phyloP scores from a whole-genome alignment of 1,139 yeast species.

The Nadsonia commutata region DNA sequence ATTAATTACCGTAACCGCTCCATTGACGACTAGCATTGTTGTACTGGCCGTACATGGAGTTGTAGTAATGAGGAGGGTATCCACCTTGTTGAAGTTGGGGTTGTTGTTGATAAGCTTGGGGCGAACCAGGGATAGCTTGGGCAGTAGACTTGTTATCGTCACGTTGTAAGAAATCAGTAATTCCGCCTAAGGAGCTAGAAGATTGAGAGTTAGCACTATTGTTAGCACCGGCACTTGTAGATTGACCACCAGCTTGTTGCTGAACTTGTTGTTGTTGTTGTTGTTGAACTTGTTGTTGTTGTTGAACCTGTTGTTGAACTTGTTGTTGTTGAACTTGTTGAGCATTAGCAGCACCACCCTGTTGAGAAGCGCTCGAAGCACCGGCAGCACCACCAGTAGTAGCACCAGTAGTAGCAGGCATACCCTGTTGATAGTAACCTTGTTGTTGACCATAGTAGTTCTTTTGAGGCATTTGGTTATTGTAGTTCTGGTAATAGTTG shows the following conservation, averaged over 20 bases:
- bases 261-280: background rate
- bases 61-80: background rate
- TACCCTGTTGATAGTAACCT: conserved; percentile 3
- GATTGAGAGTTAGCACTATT: background rate
- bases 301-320: background rate
- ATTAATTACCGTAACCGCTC: background rate
- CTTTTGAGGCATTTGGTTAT: conserved; percentile 6
- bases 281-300: background rate
- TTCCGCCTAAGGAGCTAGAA: background rate
- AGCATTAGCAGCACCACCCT: background rate
- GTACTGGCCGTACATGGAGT: background rate
- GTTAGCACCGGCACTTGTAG: background rate
- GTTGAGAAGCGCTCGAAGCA: background rate
- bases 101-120: background rate
- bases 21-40: background rate
- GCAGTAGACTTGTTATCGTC: background rate
- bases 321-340: background rate
- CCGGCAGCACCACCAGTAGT: background rate
- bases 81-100: background rate
- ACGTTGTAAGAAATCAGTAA: background rate
- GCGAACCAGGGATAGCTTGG: background rate
- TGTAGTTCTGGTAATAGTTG: conserved; percentile 4
- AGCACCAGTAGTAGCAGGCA: conserved; percentile 1
- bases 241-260: background rate
- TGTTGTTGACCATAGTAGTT: conserved; percentile 6